A percentile compares a stretch with the other conserved stretches of the same genome.
Conservation (phyloP, 2,329 filamentous ascomycete species). For the Colletotrichum musae region DNA sequence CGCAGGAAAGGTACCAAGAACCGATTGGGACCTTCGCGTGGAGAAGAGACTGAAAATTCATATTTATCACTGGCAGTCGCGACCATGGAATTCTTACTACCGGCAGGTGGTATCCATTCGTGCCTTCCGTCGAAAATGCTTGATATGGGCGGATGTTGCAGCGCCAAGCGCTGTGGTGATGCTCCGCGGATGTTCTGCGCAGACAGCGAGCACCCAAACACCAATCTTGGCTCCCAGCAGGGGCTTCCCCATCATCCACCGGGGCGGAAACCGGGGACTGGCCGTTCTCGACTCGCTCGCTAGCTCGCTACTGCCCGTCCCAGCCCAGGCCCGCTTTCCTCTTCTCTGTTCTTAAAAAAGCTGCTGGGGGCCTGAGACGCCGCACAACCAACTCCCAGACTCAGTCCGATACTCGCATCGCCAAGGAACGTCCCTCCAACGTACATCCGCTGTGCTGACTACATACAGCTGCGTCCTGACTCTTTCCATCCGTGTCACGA, state of each 20-base stretch:
- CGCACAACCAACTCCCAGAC: conserved; percentile 40
- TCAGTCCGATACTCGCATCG: conserved; percentile 38
- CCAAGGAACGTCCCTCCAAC: conserved; percentile 37
- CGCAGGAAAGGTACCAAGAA: conserved; percentile 14
- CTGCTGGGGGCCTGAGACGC: conserved; percentile 31
- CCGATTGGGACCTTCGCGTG: not conserved
- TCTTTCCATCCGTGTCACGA: conserved; percentile 15
- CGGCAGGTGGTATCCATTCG: not conserved
- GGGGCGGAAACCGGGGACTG: conserved; percentile 9
- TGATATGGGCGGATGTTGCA: not conserved
- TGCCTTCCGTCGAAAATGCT: not conserved
- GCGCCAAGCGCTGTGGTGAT: conserved; percentile 10
- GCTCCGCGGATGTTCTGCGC: not conserved
- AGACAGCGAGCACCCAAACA: not conserved
- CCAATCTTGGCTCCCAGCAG: conserved; percentile 6
- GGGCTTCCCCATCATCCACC: conserved; percentile 10
- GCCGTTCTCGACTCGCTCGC: conserved; percentile 2
- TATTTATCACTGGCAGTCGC: conserved; percentile 3
- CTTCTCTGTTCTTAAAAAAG: conserved; percentile 39
- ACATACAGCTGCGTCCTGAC: conserved; percentile 14
- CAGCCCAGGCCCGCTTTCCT: not conserved
- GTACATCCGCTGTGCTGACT: conserved; percentile 12
- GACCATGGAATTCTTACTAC: not conserved
- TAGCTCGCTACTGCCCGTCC: conserved; percentile 13
- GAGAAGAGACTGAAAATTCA: no score